Percentiles rank a stretch among this genome's conserved stretches.
phyloP scores from a whole-genome alignment of 306 rosid genomes.

The Rosa lucieae region DNA sequence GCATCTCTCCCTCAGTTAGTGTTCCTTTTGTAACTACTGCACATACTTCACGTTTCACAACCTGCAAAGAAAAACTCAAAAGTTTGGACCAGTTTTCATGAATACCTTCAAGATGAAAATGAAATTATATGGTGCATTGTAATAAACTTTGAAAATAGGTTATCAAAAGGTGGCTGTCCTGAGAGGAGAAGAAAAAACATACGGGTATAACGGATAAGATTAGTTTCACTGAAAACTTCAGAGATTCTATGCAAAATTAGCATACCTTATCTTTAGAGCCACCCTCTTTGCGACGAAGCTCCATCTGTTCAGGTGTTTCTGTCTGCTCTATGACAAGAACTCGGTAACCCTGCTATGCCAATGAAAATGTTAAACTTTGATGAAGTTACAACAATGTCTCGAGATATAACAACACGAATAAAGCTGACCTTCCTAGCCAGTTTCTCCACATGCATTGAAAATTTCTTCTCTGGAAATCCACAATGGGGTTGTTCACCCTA shows the following conservation, averaged over 20 bases:
- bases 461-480: constrained; percentile 95
- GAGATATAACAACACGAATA: constrained; percentile 12
- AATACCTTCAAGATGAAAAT: constrained; percentile 5
- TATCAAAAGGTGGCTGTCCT: not conserved
- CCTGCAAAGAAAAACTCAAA: constrained; percentile 44
- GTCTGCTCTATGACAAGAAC: constrained; percentile 97
- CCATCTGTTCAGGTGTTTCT: constrained; percentile 96
- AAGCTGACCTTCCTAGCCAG: constrained; percentile 86
- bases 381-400: constrained; percentile 4
- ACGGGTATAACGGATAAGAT: not conserved
- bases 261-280: constrained; percentile 89
- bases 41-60: constrained; percentile 95
- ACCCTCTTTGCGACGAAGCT: constrained; percentile 79
- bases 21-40: constrained; percentile 91
- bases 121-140: constrained; percentile 12
- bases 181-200: not conserved
- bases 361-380: constrained; percentile 17
- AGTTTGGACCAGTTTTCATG: not conserved
- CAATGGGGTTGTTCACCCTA: constrained; percentile 99
- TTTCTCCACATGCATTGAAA: constrained; percentile 79
- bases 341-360: constrained; percentile 71
- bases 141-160: not conserved
- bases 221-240: not conserved
- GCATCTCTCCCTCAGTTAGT: constrained; percentile 81
- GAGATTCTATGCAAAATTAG: not conserved